These are phyloP conservation scores for Ulota crispa DNA, from an alignment of 225 moss, liverwort and hornwort genomes.

Conservation along the genomic window DNA sequence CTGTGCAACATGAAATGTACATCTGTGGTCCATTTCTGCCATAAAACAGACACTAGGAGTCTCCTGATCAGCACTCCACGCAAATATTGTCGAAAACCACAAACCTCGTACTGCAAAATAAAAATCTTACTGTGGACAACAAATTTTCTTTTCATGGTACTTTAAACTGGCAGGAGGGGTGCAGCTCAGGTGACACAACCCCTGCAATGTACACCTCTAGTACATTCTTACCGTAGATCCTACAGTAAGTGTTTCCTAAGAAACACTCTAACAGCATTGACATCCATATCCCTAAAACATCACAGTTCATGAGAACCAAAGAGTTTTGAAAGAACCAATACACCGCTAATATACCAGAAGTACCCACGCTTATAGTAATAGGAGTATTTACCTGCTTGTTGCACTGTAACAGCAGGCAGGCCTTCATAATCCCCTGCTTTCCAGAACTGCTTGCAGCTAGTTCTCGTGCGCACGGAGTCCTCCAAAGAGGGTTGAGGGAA, in stretches of 20 bases:
- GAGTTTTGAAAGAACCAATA: background rate
- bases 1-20: background rate
- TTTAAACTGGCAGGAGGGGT: background rate
- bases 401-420: constrained; percentile 42
- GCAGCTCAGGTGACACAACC: background rate
- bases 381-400: constrained; percentile 42
- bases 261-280: background rate
- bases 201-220: background rate
- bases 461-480: constrained; percentile 23
- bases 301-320: background rate
- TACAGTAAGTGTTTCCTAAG: background rate
- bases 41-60: background rate
- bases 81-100: background rate
- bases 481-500: constrained; percentile 38
- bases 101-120: background rate
- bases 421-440: constrained; percentile 62
- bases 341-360: background rate
- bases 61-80: background rate
- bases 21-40: background rate
- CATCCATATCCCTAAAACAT: background rate
- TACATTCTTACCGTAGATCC: background rate
- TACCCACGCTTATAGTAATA: background rate
- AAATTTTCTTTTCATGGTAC: background rate
- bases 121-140: background rate
- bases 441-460: constrained; percentile 56